Base-by-base conservation (phyloP, 768 basidiomycete genomes). In the Pulveroboletus ravenelii region DNA sequence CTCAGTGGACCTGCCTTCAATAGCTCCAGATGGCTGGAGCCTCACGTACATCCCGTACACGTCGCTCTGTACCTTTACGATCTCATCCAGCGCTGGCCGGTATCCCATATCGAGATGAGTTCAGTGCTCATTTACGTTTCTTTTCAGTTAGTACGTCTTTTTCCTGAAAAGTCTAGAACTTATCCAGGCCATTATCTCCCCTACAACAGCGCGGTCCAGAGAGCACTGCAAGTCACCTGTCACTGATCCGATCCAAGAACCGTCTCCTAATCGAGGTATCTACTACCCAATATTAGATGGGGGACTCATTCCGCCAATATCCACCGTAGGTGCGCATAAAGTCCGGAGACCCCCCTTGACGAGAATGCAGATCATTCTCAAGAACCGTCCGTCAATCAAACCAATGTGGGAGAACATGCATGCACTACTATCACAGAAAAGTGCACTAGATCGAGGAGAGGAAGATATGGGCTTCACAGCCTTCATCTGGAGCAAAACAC, bases 281-380 rank as follows among this genome's bases (percentile, higher is more conserved):
- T n/a, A n/a, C n/a, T 20, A 34, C 37, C n/a, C 30, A 38, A 49
- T 25, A 41, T 45, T 47, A 40, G 34, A 27, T 14, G 46, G 49
- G 25, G 45, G 3, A 44, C 23, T 31, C 10, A 17, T 5, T 18
- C 42, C 18, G 31, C 42, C 20, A 39, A 59, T 47, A 15, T 44
- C 60, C 51, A 40, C 51, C 52, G 29, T 29, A 35, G 27, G 6
- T 13, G 20, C 34, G 9, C 29, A 32, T 39, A 13, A 13, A 10
- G 30, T 36, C 37, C 32, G 5, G 37, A 27, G 40, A 4, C 25
- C 25, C 25, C 25, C 25, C 6, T 27, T 27, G 25, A 27, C 25
- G 25, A 27, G 25, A 30, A 43, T 3, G 54, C 41, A 46, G 38
- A 61, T 60, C 55, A 34, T 42, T 45, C 44, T 56, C 29, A 10